These are phyloP conservation scores for Warburgia ugandensis DNA, from an alignment of 164 flowering plant species.

Conservation along the genomic window DNA sequence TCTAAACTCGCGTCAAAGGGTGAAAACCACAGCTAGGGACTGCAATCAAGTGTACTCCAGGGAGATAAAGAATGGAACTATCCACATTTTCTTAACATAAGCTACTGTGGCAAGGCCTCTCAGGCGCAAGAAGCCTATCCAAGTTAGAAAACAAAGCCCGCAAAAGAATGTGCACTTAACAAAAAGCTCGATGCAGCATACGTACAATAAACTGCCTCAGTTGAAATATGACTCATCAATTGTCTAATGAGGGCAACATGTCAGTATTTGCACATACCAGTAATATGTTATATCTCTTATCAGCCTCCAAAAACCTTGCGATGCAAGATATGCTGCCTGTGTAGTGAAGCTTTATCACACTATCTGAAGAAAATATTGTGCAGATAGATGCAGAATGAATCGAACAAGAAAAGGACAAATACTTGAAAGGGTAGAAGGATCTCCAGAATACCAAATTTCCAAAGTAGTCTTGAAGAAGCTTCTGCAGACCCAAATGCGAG, in stretches of 20 bases:
- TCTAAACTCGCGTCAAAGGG: conserved; percentile 36
- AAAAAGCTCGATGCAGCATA: too few relatives aligned
- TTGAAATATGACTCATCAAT: neutral
- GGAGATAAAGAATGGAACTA: conserved; percentile 10
- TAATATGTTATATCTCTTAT: conserved; percentile 79
- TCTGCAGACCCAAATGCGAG: conserved; percentile 94
- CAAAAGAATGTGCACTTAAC: too few relatives aligned
- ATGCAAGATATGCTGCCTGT: conserved; percentile 92
- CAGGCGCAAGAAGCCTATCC: conserved; percentile 76
- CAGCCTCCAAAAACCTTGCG: conserved; percentile 66
- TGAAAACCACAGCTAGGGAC: conserved; percentile 78
- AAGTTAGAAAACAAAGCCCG: conserved; percentile 75
- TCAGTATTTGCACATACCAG: conserved; percentile 43
- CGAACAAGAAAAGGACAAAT: conserved; percentile 2
- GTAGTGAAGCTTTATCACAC: conserved; percentile 13
- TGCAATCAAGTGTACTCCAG: conserved; percentile 68
- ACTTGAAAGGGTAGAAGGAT: conserved; percentile 90
- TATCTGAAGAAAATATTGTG: neutral
- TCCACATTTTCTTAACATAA: conserved; percentile 56
- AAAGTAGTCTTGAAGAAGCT: conserved; percentile 79
- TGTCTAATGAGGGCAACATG: neutral
- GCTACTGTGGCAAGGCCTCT: conserved; percentile 82
- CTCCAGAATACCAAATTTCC: conserved; percentile 88
- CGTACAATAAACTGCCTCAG: too few relatives aligned
- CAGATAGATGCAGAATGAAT: neutral